Evolutionary conservation across 2,329 filamentous ascomycete genomes (phyloP), one percentile per base, ranked within the genome.

Genomic region (Botrytis aclada): DNA sequence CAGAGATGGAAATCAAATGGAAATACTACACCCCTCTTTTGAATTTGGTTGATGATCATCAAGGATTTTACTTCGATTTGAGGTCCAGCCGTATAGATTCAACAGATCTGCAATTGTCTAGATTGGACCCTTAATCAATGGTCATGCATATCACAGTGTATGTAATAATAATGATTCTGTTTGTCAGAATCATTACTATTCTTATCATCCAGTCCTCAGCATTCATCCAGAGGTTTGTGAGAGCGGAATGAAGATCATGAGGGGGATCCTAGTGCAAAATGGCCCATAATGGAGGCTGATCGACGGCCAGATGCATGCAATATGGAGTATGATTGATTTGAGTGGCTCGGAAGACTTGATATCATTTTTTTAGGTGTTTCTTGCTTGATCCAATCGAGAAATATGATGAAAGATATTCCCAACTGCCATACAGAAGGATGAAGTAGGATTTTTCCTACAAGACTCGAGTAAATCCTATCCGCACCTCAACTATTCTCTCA

Each of bases 241-340:
- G 41, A 67, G 47, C 9, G 29, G 37, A 56, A 41, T 67, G 65
- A 69, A 56, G 65, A 69, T 69, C 65, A 69, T 69, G 65, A 56
- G 65, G 65, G 47, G 65, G 51, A 58, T 56, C 47, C 47, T 69
- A 41, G 65, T 41, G 47, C 54, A 41, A 56, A 18, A 39, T 69
- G 47, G n/a, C 18, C 22, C 29, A 37, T 29, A 32, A 51, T 67
- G 63, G 37, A 29, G 54, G 18, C 16, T 72, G 39, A 39, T 67
- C 25, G 41, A 34, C 51, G 62, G 62, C 62, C 62, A 67, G 54
- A 66, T 37, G 62, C 70, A 67, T 39, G 60, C 34, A 54, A 54
- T 67, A 29, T 54, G 34, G 25, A 54, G 45, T 29, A 54, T 54
- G 34, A 39, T 54, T 54, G 64, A 67, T 67, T 41, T 56, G 37